phyloP scores from a whole-genome alignment of 352 stramenopile genomes.

The Blastocystis sp. region DNA sequence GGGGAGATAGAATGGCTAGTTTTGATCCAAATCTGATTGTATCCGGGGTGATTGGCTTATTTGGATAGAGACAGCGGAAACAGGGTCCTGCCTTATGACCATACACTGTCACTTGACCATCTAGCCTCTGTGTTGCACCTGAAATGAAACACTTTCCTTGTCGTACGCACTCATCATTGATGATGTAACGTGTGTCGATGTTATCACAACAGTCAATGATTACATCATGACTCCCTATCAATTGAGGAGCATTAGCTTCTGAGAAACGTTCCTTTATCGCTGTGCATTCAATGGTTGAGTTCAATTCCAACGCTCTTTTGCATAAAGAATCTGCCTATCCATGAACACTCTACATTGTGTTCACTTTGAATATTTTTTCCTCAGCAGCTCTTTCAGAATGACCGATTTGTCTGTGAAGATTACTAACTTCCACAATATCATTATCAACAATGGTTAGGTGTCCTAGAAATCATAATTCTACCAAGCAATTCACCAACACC shows the following conservation, averaged over 20 bases:
- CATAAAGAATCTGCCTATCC: slow-evolving; percentile 3
- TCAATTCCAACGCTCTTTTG: neutral
- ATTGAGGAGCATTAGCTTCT: neutral
- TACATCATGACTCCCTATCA: slow-evolving; percentile 22
- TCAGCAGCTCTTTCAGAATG: slow-evolving; percentile 10
- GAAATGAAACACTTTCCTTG: slow-evolving; percentile 26
- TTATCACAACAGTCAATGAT: slow-evolving; percentile 54
- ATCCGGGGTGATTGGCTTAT: neutral
- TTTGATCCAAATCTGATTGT: slow-evolving; percentile 12
- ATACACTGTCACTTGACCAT: slow-evolving; percentile 47
- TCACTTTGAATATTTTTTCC: slow-evolving; percentile 18
- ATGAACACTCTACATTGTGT: neutral
- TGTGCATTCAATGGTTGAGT: neutral
- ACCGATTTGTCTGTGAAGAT: slow-evolving; percentile 33
- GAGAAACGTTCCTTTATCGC: neutral
- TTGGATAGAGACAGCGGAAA: slow-evolving; percentile 40
- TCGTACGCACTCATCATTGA: slow-evolving; percentile 36
- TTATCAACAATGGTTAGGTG: slow-evolving; percentile 35
- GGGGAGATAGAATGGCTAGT: slow-evolving; percentile 25
- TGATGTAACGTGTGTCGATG: slow-evolving; percentile 18
- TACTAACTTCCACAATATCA: slow-evolving; percentile 50
- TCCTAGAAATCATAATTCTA: neutral
- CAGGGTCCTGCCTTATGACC: slow-evolving; percentile 14
- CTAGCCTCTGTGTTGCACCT: slow-evolving; percentile 9
- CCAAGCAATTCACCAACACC: neutral